Evolutionary conservation across 2,329 filamentous ascomycete species (phyloP).

Genomic region (Calonectria pteridis): DNA sequence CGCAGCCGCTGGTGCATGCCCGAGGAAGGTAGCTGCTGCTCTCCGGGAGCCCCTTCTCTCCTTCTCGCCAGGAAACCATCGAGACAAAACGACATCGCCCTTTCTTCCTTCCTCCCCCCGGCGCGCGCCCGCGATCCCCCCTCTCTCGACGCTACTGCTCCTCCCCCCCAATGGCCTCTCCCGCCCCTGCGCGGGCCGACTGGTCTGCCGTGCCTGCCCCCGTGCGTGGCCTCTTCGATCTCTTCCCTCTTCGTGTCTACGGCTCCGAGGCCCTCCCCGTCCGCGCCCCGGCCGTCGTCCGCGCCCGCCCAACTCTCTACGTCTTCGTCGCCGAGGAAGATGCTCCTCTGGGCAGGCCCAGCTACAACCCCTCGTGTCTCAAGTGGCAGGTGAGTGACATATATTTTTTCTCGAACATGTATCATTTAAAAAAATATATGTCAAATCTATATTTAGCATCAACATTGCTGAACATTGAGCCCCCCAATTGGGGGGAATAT

Average conservation of each 20-base stretch:
- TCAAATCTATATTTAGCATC: background rate
- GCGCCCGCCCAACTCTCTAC: slow-evolving; percentile 72
- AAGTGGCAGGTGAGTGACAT: slow-evolving; percentile 88
- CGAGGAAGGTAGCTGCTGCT: background rate
- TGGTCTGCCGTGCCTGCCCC: slow-evolving; percentile 76
- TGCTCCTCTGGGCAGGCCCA: slow-evolving; percentile 72
- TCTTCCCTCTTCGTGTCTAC: slow-evolving; percentile 84
- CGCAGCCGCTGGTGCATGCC: background rate
- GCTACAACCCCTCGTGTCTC: slow-evolving; percentile 92
- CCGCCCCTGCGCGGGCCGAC: slow-evolving; percentile 34
- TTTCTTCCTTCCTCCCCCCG: background rate
- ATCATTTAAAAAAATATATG: too few species aligned
- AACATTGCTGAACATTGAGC: background rate
- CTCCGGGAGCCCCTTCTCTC: background rate
- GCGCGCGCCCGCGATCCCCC: background rate
- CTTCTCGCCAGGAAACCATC: background rate
- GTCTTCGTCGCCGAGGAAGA: slow-evolving; percentile 79
- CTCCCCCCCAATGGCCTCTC: slow-evolving; percentile 33
- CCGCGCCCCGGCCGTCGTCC: slow-evolving; percentile 59
- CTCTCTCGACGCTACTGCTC: background rate
- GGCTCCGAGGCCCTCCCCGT: slow-evolving; percentile 80
- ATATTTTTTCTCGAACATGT: too few species aligned
- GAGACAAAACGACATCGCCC: background rate
- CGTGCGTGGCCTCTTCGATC: slow-evolving; percentile 85
- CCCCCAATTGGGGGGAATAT: background rate